Base-by-base conservation (phyloP, 208 protist species). In the Blechomonas ayalai region DNA sequence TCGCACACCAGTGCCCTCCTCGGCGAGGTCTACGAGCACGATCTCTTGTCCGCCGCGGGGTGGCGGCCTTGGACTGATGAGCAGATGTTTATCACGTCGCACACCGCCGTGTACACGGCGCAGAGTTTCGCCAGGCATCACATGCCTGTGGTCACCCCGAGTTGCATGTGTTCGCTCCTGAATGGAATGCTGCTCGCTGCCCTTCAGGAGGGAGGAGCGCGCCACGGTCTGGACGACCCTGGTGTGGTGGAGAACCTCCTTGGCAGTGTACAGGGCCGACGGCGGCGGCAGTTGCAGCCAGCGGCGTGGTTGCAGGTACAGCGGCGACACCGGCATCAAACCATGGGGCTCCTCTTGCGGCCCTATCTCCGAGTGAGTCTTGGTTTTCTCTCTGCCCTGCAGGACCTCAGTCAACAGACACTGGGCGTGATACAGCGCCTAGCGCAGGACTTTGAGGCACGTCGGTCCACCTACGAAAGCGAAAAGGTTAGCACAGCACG, bases 41-140 rank as follows among this genome's bases (percentile, higher is more conserved):
- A 29, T 13, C 28, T 79, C 8, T 53, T 67, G 3, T 28, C 31
- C 9, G 26, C 46, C 9, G 18, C 26, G 4, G 73, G 70, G 8
- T 87, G 78, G 78, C 12, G 50, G 45, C 59, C 67, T 24, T 82
- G 70, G 73, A 72, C 66, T 9, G 56, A 72, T 33, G 59, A 23
- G 22, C 59, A 70, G 27, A 48, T 88, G 57, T 80, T 80, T 42
- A 24, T 26, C 1, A 43, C 46, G 15, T 34, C 45, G 16, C 58
- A 71, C 38, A 36, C 25, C 2, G 56, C 35, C 2, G 43, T 55
- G 20, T 81, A 78, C 54, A 64, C 58, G 18, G 59, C 67, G 1
- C 38, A 25, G 31, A 46, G 31, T 18, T 83, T 72, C 59, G 55
- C 72, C 9, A 62, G 54, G 13, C 60, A 64, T 28, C 62, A 81